Percentiles rank a stretch among this genome's conserved stretches.
Evolutionary conservation across 1,284 basidiomycete genomes (phyloP).

Genomic region (Puccinia coronata): DNA sequence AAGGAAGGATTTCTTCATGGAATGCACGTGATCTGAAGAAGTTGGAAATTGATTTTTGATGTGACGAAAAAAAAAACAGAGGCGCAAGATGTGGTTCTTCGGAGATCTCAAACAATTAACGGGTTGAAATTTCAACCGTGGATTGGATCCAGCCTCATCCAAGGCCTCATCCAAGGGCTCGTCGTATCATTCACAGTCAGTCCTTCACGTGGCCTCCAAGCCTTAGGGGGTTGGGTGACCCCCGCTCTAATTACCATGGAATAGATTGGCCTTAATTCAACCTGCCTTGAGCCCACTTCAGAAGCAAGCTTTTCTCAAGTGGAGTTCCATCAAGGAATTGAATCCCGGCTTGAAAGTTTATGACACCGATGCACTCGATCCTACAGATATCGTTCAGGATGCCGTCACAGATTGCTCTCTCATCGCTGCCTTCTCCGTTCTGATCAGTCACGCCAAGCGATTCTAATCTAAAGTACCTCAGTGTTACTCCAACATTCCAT

Average conservation of each 20-base stretch:
- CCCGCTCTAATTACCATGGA: neutral
- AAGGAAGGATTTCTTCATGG: neutral
- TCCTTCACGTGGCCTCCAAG: neutral
- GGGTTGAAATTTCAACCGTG: constrained; percentile 13
- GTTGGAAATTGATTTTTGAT: too few relatives aligned
- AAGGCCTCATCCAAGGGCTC: neutral
- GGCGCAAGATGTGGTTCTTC: constrained; percentile 39
- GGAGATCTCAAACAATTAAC: constrained; percentile 36
- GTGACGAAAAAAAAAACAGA: too few relatives aligned
- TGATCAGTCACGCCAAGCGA: constrained; percentile 30
- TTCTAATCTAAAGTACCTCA: constrained; percentile 26
- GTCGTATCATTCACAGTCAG: neutral
- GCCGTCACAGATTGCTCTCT: constrained; percentile 48
- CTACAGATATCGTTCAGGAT: constrained; percentile 47
- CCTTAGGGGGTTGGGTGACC: neutral
- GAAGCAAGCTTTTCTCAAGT: constrained; percentile 14
- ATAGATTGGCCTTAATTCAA: constrained; percentile 17
- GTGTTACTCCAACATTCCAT: neutral
- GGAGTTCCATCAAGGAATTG: constrained; percentile 30
- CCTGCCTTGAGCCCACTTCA: constrained; percentile 30
- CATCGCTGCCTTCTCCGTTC: constrained; percentile 42
- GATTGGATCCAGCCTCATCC: too few relatives aligned
- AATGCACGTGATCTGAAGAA: too few relatives aligned
- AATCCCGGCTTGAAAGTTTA: constrained; percentile 17
- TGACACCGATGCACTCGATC: neutral